Evolutionary conservation across 208 protist genomes (phyloP).

Genomic region (Leishmania amazonensis): DNA sequence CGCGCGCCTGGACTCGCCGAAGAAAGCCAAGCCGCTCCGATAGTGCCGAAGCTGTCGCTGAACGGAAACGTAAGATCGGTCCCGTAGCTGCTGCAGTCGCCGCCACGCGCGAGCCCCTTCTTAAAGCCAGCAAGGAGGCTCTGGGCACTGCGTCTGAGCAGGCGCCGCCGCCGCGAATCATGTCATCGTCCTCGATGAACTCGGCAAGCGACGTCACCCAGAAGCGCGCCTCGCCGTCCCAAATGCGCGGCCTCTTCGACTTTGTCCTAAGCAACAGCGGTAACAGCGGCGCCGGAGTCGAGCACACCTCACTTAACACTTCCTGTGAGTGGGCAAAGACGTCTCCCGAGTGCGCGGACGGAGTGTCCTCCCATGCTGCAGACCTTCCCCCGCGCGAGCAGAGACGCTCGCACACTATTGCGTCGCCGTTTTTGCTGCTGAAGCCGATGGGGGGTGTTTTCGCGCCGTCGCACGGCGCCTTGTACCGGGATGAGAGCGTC

Average conservation of each 20-base stretch:
- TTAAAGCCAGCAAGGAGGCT: not conserved
- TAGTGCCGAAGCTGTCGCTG: not conserved
- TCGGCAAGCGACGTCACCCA: not conserved
- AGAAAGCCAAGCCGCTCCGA: no score
- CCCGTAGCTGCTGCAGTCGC: not conserved
- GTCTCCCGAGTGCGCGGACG: not conserved
- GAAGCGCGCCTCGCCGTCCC: not conserved
- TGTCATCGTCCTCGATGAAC: not conserved
- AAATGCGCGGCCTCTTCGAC: slow-evolving; percentile 20
- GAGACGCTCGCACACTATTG: not conserved
- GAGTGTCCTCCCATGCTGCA: not conserved
- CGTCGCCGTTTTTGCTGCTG: not conserved
- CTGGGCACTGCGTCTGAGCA: not conserved
- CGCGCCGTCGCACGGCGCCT: not conserved
- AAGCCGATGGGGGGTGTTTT: not conserved
- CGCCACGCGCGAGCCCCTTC: not conserved
- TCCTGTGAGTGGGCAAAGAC: not conserved
- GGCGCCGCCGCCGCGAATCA: not conserved
- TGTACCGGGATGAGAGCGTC: not conserved
- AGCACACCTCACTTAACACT: not conserved
- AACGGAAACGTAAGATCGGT: not conserved
- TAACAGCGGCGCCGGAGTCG: not conserved
- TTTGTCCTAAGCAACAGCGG: slow-evolving; percentile 9
- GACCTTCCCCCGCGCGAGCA: not conserved
- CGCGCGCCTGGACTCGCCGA: not conserved